These are phyloP conservation scores for Pseudopithomyces chartarum DNA, from an alignment of 2,329 filamentous ascomycete genomes.

Conservation along the genomic window DNA sequence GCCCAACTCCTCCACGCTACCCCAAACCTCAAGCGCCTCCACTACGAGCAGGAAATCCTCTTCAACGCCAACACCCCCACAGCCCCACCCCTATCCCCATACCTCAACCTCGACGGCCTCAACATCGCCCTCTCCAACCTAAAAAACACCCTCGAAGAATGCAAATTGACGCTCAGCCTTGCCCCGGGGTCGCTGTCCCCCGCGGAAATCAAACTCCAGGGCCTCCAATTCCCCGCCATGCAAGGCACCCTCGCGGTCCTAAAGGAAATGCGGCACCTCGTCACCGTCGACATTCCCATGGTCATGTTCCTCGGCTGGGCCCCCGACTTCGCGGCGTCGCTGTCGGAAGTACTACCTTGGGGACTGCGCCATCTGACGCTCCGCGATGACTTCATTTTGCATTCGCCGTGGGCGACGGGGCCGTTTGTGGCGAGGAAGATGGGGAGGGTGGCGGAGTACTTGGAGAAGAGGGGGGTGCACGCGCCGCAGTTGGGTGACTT, in stretches of 20 bases:
- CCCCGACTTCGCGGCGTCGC: conserved; percentile 19
- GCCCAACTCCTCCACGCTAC: conserved; percentile 23
- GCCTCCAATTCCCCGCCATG: conserved; percentile 24
- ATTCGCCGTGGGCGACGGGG: conserved; percentile 26
- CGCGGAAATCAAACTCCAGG: conserved; percentile 19
- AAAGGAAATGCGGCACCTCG: conserved; percentile 21
- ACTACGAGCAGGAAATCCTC: conserved; percentile 27
- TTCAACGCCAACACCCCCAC: conserved; percentile 18
- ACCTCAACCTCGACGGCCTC: conserved; percentile 26
- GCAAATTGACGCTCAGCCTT: conserved; percentile 22
- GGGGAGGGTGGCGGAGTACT: conserved; percentile 23
- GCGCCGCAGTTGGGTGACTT: conserved; percentile 20
- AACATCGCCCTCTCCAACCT: conserved; percentile 25
- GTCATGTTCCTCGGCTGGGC: conserved; percentile 30
- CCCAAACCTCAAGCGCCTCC: conserved; percentile 22
- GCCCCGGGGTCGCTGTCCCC: conserved; percentile 25
- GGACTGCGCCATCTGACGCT: conserved; percentile 18
- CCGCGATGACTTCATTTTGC: conserved; percentile 26
- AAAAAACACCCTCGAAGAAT: conserved; percentile 21
- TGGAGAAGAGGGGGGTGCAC: conserved; percentile 16
- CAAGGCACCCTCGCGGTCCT: conserved; percentile 28
- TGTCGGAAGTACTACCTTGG: conserved; percentile 26
- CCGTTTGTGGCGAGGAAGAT: conserved; percentile 23
- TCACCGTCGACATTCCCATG: conserved; percentile 23
- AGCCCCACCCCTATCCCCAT: conserved; percentile 17